Conservation (phyloP, 2,329 filamentous ascomycete genomes). For the Colletotrichum liriopes region DNA sequence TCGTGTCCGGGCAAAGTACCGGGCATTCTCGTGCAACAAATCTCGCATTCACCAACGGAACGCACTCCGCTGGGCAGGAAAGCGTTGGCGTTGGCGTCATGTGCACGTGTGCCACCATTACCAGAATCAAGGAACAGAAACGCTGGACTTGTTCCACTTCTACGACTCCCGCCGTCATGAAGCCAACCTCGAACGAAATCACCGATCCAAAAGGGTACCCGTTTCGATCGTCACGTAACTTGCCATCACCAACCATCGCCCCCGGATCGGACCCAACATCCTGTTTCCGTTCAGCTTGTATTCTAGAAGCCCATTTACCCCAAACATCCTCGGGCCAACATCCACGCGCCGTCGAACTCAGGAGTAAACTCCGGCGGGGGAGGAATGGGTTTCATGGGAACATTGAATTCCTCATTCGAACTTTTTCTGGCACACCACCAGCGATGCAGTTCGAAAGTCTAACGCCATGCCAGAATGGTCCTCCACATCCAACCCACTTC, state of each 20-base stretch:
- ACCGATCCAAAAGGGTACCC: not conserved
- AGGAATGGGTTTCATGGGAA: constrained; percentile 8
- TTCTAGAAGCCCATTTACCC: not conserved
- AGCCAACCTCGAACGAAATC: not conserved
- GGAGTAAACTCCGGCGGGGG: constrained; percentile 25
- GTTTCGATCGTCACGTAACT: not conserved
- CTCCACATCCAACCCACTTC: not conserved
- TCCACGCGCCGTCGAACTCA: not conserved
- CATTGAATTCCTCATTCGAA: not conserved
- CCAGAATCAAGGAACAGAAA: not conserved
- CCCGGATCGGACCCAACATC: not conserved
- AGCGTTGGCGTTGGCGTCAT: no score
- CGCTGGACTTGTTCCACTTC: not conserved
- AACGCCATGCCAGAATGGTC: not conserved
- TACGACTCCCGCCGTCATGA: not conserved
- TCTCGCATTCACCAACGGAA: not conserved
- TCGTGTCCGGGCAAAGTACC: not conserved
- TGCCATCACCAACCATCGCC: not conserved
- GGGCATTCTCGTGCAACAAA: not conserved
- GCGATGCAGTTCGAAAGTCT: not conserved
- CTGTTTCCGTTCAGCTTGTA: not conserved
- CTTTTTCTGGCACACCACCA: not conserved
- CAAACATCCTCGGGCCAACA: not conserved
- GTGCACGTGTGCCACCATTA: not conserved
- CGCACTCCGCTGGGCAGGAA: not conserved